Percentiles rank a stretch among this genome's conserved stretches.
Conservation (phyloP, 2,329 filamentous ascomycete genomes). For the Xylaria polymorpha region DNA sequence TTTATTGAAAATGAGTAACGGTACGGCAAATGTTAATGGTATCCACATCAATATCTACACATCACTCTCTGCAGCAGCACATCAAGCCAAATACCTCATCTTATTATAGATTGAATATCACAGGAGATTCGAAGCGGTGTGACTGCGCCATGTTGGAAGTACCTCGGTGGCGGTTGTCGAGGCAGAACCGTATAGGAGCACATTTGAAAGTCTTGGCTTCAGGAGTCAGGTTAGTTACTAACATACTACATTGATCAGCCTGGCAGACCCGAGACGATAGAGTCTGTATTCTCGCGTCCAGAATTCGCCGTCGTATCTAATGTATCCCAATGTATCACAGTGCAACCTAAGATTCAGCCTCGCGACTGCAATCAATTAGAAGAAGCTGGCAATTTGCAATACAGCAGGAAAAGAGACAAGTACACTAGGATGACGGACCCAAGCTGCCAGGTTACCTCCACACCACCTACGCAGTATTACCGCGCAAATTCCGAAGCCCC, state of each 20-base stretch:
- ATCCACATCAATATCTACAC: not conserved
- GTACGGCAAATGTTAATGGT: not conserved
- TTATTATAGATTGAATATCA: too few species aligned
- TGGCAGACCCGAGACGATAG: not conserved
- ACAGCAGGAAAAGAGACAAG: not conserved
- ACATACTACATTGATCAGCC: not conserved
- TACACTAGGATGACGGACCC: not conserved
- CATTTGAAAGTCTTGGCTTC: not conserved
- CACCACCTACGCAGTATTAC: too few species aligned
- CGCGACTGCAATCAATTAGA: not conserved
- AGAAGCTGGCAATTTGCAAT: not conserved
- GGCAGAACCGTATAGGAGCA: not conserved
- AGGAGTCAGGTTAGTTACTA: not conserved
- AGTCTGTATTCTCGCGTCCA: not conserved
- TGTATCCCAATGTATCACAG: not conserved
- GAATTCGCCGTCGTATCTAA: not conserved
- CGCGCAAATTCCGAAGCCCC: conserved; percentile 6
- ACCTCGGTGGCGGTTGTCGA: not conserved
- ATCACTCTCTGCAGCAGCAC: not conserved
- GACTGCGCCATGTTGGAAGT: not conserved
- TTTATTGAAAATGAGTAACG: not conserved
- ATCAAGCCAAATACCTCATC: too few species aligned
- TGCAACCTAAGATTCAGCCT: not conserved
- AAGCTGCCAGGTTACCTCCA: too few species aligned
- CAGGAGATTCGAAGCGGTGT: not conserved